Evolutionary conservation across 768 basidiomycete genomes (phyloP), one percentile per base, ranked within the genome.

Genomic region (Lyophyllum decastes): DNA sequence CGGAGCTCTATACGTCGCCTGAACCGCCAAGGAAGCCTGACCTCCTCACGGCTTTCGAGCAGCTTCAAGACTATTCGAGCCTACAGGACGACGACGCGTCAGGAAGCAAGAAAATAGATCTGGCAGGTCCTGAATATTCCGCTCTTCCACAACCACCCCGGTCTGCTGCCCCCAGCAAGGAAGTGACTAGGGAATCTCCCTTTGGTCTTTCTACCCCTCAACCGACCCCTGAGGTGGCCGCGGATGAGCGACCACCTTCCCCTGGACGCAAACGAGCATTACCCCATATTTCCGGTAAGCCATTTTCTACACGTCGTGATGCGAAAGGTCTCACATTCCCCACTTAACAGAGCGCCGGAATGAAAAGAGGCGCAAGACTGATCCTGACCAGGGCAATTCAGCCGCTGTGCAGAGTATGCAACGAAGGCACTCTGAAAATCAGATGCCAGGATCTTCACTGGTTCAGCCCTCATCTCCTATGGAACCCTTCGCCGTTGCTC

Each of bases 311-410:
- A 8, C 34, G 19, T 56, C 4, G 43, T 19, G n/a, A 12, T 21
- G 5, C n/a, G 12, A 34, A 14, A 0, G 3, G 44, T n/a, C 50
- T 59, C 16, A 38, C 5, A 12, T 7, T 12, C 49, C 21, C 16
- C 14, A 17, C 17, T 17, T 4, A n/a, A 26, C 16, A 60, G 56
- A 51, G 21, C 30, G 2, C 9, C 21, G 30, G 11, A 17, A 4
- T 38, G 27, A 30, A 38, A 64, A 64, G 30, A 45, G 61, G 6
- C 57, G 58, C 19, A 61, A 55, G 49, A 59, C 52, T 21, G 52
- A 57, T 44, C 33, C 51, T 9, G 55, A 57, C n/a, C 8, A 46
- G 40, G 7, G 4, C 47, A 26, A n/a, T 10, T 30, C 17, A 14
- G 26, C 27, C n/a, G 27, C 9, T 3, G 16, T 2, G n/a, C 27